Base-by-base conservation (phyloP, 805 yeast genomes). In the Lipomyces kockii region DNA sequence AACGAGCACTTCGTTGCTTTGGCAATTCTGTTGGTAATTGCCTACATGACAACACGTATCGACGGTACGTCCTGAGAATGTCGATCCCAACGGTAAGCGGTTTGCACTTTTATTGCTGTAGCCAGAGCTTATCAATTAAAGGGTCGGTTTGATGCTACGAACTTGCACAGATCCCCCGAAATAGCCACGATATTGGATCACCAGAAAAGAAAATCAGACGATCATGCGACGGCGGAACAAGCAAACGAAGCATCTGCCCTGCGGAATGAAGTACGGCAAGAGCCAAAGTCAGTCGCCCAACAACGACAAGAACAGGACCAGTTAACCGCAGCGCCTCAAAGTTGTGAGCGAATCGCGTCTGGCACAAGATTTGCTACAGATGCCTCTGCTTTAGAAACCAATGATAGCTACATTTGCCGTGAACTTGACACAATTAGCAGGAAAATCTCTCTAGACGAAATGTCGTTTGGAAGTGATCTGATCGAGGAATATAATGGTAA, bases 1-100 rank as follows among this genome's bases (percentile, higher is more conserved):
- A 92, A 78, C 81, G 95, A 60, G 88, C 94, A 14, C 80, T 93
- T 62, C 81, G 96, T 69, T 87, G 89, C 70, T 91, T 92, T 74
- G 97, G 97, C 51, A 86, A 88, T 71, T 87, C 90, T 0, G 78
- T 89, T 66, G 94, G 94, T 0, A 78, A 78, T 69, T 80, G 83
- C 61, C 70, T 81, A 1, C 79, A 80, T 66, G 79, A 79, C 64
- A 64, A 66, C 29, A 61, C 61, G 12, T 80, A 74, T 64, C 70
- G 72, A 1, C 58, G 68, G 37, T 64, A 74, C 53, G 72, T 78
- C 17, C 54, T 65, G 43, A 68, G 69, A 29, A 62, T 75, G 39
- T n/a, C 62, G 7, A 35, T 22, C 12, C 68, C 68, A 29, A 46
- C 66, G 5, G 71, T 68, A 67, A 60, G 64, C 8, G 9, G 20